phyloP scores from a whole-genome alignment of 202 grass and related monocot species.

The Brachypodium distachyon region DNA sequence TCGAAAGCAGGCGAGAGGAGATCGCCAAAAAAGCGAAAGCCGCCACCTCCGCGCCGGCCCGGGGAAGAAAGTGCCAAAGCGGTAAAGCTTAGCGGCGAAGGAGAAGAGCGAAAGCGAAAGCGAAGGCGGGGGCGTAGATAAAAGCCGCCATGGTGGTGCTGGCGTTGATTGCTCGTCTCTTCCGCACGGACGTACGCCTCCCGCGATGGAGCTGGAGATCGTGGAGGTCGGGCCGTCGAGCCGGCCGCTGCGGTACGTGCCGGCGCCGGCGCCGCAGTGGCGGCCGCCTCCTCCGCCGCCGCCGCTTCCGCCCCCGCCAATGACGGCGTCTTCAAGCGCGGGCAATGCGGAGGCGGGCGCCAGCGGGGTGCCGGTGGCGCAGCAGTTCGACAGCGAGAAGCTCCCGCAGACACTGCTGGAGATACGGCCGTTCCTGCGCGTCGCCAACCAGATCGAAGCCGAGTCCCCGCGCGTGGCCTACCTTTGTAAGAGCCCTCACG shows the following conservation, averaged over 20 bases:
- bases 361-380: neutral
- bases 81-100: constrained; percentile 41
- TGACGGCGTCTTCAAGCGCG: neutral
- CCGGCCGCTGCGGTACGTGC: constrained; percentile 31
- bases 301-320: neutral
- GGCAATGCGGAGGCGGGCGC: neutral
- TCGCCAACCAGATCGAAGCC: constrained; percentile 61
- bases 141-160: constrained; percentile 16
- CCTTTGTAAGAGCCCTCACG: constrained; percentile 44
- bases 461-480: constrained; percentile 84
- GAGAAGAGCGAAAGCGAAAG: constrained; percentile 19
- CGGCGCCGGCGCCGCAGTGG: neutral
- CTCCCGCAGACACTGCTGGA: constrained; percentile 61
- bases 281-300: neutral
- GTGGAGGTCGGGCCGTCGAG: constrained; percentile 33
- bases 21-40: constrained; percentile 40
- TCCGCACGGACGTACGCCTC: neutral
- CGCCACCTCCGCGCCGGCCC: constrained; percentile 1
- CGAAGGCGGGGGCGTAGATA: neutral
- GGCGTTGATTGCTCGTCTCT: neutral
- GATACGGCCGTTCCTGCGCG: constrained; percentile 80
- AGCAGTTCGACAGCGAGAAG: constrained; percentile 87
- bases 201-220: constrained; percentile 40
- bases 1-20: constrained; percentile 1
- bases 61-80: constrained; percentile 5